Percentiles rank a stretch among this genome's conserved stretches.
phyloP scores from a whole-genome alignment of 805 yeast genomes.

The Millerozyma miso region DNA sequence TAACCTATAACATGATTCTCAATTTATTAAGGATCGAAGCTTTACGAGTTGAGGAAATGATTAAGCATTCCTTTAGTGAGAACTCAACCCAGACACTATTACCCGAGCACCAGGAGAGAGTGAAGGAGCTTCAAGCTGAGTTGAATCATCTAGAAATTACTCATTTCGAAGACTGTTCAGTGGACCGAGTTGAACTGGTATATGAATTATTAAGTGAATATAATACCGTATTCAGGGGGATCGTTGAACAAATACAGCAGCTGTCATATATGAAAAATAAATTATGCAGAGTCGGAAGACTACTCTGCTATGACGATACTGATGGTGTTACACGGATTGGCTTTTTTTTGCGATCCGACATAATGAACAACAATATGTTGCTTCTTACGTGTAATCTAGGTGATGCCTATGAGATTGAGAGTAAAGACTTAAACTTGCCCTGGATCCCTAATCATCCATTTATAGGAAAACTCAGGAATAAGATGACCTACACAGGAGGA shows the following conservation, averaged over 20 bases:
- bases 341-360: conserved; percentile 45
- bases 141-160: conserved; percentile 34
- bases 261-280: conserved; percentile 45
- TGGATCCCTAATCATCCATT: conserved; percentile 33
- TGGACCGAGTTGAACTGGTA: conserved; percentile 41
- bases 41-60: conserved; percentile 95
- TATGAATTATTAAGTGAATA: conserved; percentile 45
- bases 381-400: conserved; percentile 47
- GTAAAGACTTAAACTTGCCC: conserved; percentile 25
- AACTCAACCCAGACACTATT: conserved; percentile 78
- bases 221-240: conserved; percentile 38
- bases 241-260: conserved; percentile 46
- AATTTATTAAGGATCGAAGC: conserved; percentile 92
- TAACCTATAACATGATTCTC: conserved; percentile 93
- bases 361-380: conserved; percentile 26
- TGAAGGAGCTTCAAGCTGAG: conserved; percentile 48
- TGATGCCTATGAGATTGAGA: conserved; percentile 19
- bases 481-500: conserved; percentile 30
- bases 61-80: conserved; percentile 91
- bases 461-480: conserved; percentile 30
- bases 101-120: conserved; percentile 77
- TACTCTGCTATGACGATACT: conserved; percentile 54
- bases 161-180: conserved; percentile 33
- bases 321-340: conserved; percentile 45
- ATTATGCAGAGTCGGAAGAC: conserved; percentile 48